phyloP scores from a whole-genome alignment of 176 grass and related monocot genomes.

The Dendrocalamus sinicus region DNA sequence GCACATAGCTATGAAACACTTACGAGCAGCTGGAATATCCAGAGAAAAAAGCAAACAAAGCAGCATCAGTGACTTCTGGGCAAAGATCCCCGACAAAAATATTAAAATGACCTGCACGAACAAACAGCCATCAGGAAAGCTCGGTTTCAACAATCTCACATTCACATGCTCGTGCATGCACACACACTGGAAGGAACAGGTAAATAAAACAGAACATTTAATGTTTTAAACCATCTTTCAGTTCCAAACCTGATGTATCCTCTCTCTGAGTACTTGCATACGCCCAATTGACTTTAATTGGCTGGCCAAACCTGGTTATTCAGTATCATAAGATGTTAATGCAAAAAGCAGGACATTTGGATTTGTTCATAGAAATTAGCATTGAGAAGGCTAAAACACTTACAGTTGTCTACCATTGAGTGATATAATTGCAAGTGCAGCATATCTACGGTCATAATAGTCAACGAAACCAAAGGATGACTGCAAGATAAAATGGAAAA shows the following conservation, averaged over 20 bases:
- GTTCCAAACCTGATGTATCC: constrained; percentile 85
- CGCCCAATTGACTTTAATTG: constrained; percentile 98
- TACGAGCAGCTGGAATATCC: constrained; percentile 91
- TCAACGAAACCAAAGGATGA: constrained; percentile 99
- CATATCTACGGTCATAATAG: constrained; percentile 92
- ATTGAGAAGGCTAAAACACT: constrained; percentile 39
- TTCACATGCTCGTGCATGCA: neutral
- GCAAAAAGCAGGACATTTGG: neutral
- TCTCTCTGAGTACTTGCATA: constrained; percentile 95
- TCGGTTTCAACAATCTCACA: constrained; percentile 29
- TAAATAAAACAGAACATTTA: constrained; percentile 26
- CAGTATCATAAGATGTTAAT: constrained; percentile 11
- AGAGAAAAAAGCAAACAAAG: constrained; percentile 89
- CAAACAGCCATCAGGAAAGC: constrained; percentile 24
- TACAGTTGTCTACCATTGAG: constrained; percentile 95
- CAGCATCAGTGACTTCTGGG: constrained; percentile 93
- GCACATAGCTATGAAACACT: constrained; percentile 40
- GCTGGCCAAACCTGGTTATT: constrained; percentile 81
- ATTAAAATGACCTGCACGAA: constrained; percentile 80
- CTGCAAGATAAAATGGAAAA: constrained; percentile 47
- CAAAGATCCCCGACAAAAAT: constrained; percentile 98
- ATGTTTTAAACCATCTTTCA: constrained; percentile 16
- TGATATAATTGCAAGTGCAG: constrained; percentile 89
- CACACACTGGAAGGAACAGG: constrained; percentile 29
- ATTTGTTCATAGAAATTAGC: constrained; percentile 29